These are phyloP conservation scores for Durotheca rogersii DNA, from an alignment of 495 filamentous ascomycete genomes.

Conservation along the genomic window DNA sequence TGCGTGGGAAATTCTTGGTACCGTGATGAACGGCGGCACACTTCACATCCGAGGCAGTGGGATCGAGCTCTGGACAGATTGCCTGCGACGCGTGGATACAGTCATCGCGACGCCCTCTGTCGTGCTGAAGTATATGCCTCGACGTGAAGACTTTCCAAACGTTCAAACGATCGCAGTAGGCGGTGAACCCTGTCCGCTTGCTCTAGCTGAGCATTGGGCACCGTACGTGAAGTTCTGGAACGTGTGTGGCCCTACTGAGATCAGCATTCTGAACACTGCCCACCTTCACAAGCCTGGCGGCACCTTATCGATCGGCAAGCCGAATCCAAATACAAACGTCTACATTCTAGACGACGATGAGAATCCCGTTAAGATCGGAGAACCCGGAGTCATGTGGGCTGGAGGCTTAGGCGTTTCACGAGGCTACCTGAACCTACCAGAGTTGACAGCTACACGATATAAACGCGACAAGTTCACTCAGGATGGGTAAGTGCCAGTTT, in stretches of 20 bases:
- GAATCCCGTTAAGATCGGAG: conserved; percentile 36
- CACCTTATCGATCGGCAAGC: conserved; percentile 39
- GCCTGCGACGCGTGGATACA: conserved; percentile 31
- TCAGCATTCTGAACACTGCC: conserved; percentile 42
- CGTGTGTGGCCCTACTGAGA: conserved; percentile 44
- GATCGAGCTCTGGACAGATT: conserved; percentile 33
- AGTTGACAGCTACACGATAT: conserved; percentile 36
- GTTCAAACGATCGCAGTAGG: conserved; percentile 37
- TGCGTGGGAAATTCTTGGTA: conserved; percentile 43
- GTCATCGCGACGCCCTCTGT: conserved; percentile 43
- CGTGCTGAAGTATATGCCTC: conserved; percentile 28
- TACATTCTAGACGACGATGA: conserved; percentile 42
- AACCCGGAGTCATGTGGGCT: conserved; percentile 42
- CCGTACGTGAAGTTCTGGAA: conserved; percentile 37
- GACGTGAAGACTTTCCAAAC: conserved; percentile 38
- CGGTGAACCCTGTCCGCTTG: conserved; percentile 37
- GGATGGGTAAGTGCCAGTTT: conserved; percentile 31
- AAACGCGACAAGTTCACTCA: conserved; percentile 38
- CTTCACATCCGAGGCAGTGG: conserved; percentile 35
- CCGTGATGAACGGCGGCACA: conserved; percentile 43
- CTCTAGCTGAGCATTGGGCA: conserved; percentile 40
- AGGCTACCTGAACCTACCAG: conserved; percentile 41
- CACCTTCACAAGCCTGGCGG: conserved; percentile 34
- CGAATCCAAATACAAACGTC: conserved; percentile 41
- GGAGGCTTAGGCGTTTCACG: conserved; percentile 39